A percentile compares a stretch with the other conserved stretches of the same genome.
Evolutionary conservation across 352 stramenopile genomes (phyloP).

Genomic region (Phytophthora palmivora): DNA sequence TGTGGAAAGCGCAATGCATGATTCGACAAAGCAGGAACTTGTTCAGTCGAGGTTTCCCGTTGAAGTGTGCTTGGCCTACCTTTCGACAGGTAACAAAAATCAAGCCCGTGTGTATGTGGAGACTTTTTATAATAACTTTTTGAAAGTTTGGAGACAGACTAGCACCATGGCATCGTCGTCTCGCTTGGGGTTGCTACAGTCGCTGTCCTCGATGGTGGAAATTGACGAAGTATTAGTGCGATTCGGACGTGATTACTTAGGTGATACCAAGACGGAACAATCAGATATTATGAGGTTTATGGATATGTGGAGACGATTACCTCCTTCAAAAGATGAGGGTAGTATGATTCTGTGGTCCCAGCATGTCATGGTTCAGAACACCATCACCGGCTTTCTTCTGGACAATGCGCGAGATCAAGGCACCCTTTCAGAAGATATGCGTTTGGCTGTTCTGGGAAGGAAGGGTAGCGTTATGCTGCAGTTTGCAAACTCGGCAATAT

Average conservation of each 20-base stretch:
- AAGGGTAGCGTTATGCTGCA: slow-evolving; percentile 62
- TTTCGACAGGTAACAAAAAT: slow-evolving; percentile 53
- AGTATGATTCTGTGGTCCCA: slow-evolving; percentile 68
- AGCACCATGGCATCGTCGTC: slow-evolving; percentile 51
- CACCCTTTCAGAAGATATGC: slow-evolving; percentile 38
- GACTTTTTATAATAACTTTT: slow-evolving; percentile 58
- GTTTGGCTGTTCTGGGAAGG: slow-evolving; percentile 39
- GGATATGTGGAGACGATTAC: slow-evolving; percentile 43
- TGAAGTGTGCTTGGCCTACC: slow-evolving; percentile 54
- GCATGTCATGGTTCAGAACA: slow-evolving; percentile 65
- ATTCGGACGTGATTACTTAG: slow-evolving; percentile 15
- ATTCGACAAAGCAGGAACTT: slow-evolving; percentile 45
- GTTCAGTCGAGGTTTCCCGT: slow-evolving; percentile 57
- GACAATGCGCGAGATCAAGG: slow-evolving; percentile 35
- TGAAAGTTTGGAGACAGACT: slow-evolving; percentile 67
- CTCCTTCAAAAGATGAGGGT: slow-evolving; percentile 58
- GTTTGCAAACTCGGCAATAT: slow-evolving; percentile 72
- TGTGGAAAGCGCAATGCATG: slow-evolving; percentile 30
- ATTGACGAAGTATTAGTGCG: slow-evolving; percentile 59
- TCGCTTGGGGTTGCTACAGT: slow-evolving; percentile 68
- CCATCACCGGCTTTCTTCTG: slow-evolving; percentile 43
- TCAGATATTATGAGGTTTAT: slow-evolving; percentile 38
- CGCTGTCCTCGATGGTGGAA: slow-evolving; percentile 67
- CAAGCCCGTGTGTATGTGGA: slow-evolving; percentile 65
- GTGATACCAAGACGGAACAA: slow-evolving; percentile 13